Base-by-base conservation (phyloP, 2,329 filamentous ascomycete genomes). In the Cladobotryum mycophilum region DNA sequence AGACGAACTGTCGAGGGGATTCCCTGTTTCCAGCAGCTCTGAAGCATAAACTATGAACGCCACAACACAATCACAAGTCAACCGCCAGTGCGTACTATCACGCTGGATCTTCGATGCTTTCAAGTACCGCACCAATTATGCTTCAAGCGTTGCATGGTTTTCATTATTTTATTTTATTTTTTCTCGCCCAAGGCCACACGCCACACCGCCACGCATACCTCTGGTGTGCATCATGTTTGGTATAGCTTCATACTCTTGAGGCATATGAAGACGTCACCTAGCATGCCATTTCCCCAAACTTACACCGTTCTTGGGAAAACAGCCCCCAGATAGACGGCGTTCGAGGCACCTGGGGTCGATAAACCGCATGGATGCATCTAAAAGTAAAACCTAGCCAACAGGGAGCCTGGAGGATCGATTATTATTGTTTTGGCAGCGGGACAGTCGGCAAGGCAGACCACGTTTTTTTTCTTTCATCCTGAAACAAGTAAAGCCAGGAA, bases 381-480 rank as follows among this genome's bases (percentile, higher is more conserved):
- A 14, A 14, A 42, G 41, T 42, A n/a, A 42, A 42, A 42, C 41
- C n/a, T 42, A 14, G 9, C 41, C 41, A 42, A 14, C 20, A n/a
- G 20, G n/a, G 17, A 18, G n/a, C 6, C 41, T 9, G 14, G 25
- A 30, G 6, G 9, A 30, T 17, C 13, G 12, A 38, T n/a, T 38
- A n/a, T n/a, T n/a, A n/a, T n/a, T n/a, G 3, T 17, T 34, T 30
- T 36, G 25, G 36, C 15, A 41, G 48, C 18, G 50, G 48, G 41
- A 47, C 14, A 44, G 41, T 35, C 34, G 18, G 20, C 25, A 30
- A 30, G 25, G 20, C 12, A 36, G 41, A 13, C 51, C 51, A 53
- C 51, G 51, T 53, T 53, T 49, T 35, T 18, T 30, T 25, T n/a
- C n/a, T 18, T 14, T 25, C 37, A 30, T 25, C 36, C 41, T 53